phyloP scores from a whole-genome alignment of 2,329 filamentous ascomycete genomes.

The Epichloe uncinata region DNA sequence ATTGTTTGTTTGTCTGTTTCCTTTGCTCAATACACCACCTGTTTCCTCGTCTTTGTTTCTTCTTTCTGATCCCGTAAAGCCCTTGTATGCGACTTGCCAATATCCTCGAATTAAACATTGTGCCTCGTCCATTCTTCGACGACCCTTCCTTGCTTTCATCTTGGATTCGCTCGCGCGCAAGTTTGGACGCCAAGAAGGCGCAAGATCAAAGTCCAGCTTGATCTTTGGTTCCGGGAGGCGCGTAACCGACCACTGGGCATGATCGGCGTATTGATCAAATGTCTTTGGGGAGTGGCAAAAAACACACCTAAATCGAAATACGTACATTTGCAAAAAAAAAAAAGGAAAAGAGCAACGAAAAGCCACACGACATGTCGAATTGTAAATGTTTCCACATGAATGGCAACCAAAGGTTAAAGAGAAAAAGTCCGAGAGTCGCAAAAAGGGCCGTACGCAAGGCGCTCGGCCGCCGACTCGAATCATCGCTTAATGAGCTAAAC shows the following conservation, averaged over 20 bases:
- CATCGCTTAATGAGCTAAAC: background rate
- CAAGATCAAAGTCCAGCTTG: constrained; percentile 22
- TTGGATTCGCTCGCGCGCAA: constrained; percentile 1
- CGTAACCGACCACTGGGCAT: background rate
- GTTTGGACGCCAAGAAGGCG: constrained; percentile 8
- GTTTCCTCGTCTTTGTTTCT: background rate
- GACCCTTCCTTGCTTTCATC: constrained; percentile 1
- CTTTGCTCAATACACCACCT: background rate
- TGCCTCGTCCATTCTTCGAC: constrained; percentile 5
- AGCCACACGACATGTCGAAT: constrained; percentile 3
- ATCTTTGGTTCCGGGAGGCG: background rate
- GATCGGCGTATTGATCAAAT: background rate
- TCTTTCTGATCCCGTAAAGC: background rate
- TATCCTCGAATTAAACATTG: constrained; percentile 5
- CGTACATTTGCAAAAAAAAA: constrained; percentile 1
- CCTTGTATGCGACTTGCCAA: constrained; percentile 5
- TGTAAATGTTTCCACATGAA: constrained; percentile 3
- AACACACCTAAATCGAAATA: background rate
- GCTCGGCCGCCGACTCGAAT: background rate
- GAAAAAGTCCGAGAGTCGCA: background rate
- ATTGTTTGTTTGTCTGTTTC: background rate
- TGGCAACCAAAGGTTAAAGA: constrained; percentile 4
- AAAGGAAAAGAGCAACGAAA: constrained; percentile 7
- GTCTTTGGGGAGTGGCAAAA: constrained; percentile 3
- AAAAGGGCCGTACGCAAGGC: background rate